These are phyloP conservation scores for Thymus mandschuricus DNA, from an alignment of 257 asterid species.

Conservation along the genomic window DNA sequence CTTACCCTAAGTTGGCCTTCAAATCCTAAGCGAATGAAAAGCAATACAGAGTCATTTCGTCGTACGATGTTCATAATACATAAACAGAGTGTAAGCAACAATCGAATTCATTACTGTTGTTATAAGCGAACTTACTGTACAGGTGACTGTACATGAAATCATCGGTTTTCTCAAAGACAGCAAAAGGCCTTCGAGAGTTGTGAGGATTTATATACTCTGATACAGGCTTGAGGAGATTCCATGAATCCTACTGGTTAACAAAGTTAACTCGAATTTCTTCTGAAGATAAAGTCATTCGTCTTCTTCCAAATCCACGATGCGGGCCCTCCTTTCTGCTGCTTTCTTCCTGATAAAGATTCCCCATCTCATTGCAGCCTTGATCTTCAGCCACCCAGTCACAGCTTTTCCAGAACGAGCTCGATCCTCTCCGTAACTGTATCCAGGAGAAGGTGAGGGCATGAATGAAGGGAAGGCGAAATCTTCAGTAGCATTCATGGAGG, in stretches of 20 bases:
- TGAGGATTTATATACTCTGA: slow-evolving; percentile 29
- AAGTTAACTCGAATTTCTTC: slow-evolving; percentile 14
- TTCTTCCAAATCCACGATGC: slow-evolving; percentile 81
- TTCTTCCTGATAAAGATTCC: slow-evolving; percentile 93
- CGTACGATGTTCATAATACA: slow-evolving; percentile 26
- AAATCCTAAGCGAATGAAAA: slow-evolving; percentile 24
- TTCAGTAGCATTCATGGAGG: slow-evolving; percentile 53
- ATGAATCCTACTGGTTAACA: slow-evolving; percentile 28
- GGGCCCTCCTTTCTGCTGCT: slow-evolving; percentile 96
- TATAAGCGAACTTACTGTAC: slow-evolving; percentile 42
- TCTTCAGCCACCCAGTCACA: slow-evolving; percentile 93
- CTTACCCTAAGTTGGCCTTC: neutral
- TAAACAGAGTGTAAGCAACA: slow-evolving; percentile 21
- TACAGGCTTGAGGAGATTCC: slow-evolving; percentile 34
- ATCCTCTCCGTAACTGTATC: slow-evolving; percentile 66
- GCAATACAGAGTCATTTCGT: slow-evolving; percentile 25
- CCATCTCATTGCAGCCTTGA: slow-evolving; percentile 99
- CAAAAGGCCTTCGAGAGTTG: slow-evolving; percentile 26
- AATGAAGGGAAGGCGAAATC: slow-evolving; percentile 63
- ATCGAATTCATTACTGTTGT: slow-evolving; percentile 15
- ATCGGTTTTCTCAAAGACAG: slow-evolving; percentile 18
- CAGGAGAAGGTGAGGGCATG: slow-evolving; percentile 71
- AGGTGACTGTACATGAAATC: slow-evolving; percentile 44
- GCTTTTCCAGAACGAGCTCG: slow-evolving; percentile 81
- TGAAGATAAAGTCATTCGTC: slow-evolving; percentile 49